phyloP scores from a whole-genome alignment of 73 alveolate genomes.

The Tetrahymena elliotti region DNA sequence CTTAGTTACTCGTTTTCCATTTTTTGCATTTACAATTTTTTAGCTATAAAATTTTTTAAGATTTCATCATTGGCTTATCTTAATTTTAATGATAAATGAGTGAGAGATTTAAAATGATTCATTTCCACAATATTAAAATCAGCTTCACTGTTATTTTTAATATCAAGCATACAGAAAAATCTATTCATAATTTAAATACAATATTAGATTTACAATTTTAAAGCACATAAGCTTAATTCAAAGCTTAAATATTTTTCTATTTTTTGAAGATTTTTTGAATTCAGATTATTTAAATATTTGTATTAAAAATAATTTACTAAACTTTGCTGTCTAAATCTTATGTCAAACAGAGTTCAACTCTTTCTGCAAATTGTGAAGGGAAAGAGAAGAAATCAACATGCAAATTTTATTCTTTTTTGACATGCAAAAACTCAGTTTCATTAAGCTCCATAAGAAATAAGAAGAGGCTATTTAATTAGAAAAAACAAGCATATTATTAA shows the following conservation, averaged over 20 bases:
- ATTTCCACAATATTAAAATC: background rate
- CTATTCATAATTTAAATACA: background rate
- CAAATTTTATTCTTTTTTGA: background rate
- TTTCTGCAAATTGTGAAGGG: background rate
- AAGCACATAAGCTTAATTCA: background rate
- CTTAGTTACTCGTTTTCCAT: background rate
- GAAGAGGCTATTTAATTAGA: background rate
- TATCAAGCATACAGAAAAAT: background rate
- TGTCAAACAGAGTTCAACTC: background rate
- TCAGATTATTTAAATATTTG: no score
- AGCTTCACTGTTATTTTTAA: background rate
- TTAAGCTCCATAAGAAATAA: background rate
- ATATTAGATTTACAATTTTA: no score
- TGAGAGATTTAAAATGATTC: background rate
- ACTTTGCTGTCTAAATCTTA: background rate
- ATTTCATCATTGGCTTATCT: background rate
- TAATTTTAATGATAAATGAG: background rate
- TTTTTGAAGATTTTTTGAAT: no score
- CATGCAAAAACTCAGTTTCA: background rate
- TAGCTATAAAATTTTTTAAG: background rate
- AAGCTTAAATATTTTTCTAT: background rate
- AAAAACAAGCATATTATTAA: background rate
- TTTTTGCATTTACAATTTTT: background rate
- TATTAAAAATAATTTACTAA: background rate
- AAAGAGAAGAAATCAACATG: background rate